These are phyloP conservation scores for Sugiyamaella americana DNA, from an alignment of 805 yeast genomes.

Conservation along the genomic window DNA sequence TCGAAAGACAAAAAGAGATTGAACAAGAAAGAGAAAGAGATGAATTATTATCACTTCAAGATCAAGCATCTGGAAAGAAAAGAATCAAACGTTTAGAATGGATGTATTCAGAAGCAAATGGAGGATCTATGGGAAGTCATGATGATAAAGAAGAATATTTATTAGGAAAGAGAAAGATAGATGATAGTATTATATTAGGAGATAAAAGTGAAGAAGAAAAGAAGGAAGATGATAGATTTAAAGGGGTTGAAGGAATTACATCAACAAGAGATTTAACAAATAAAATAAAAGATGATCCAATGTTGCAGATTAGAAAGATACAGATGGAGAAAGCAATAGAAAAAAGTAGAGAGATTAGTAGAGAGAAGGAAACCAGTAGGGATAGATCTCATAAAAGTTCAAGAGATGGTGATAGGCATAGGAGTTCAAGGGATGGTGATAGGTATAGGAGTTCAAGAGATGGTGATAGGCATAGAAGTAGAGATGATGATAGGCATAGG, in stretches of 20 bases:
- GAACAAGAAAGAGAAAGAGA: conserved; percentile 54
- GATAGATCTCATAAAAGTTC: too few relatives aligned
- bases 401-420: conserved; percentile 1
- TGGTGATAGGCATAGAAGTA: conserved; percentile 10
- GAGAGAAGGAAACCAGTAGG: conserved; percentile 6
- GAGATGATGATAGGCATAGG: conserved; percentile 5
- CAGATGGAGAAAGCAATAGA: conserved; percentile 15
- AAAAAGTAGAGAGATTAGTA: conserved; percentile 5
- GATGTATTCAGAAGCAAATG: conserved; percentile 68
- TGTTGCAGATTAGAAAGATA: conserved; percentile 37
- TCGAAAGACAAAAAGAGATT: conserved; percentile 59
- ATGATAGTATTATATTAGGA: conserved; percentile 20
- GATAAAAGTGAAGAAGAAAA: background rate
- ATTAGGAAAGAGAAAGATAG: conserved; percentile 46
- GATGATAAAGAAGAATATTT: conserved; percentile 48
- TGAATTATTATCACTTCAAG: conserved; percentile 46
- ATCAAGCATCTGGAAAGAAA: conserved; percentile 34
- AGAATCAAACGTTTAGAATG: conserved; percentile 56
- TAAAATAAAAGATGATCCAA: conserved; percentile 41
- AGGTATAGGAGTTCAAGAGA: conserved; percentile 12
- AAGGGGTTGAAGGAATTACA: background rate
- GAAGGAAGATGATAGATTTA: conserved; percentile 12
- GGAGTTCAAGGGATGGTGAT: conserved; percentile 11
- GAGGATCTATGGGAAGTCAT: conserved; percentile 26
- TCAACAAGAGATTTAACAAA: conserved; percentile 8